A percentile compares a stretch with the other conserved stretches of the same genome.
phyloP scores from a whole-genome alignment of 345 rosid genomes.

The Xanthoceras sorbifolium region DNA sequence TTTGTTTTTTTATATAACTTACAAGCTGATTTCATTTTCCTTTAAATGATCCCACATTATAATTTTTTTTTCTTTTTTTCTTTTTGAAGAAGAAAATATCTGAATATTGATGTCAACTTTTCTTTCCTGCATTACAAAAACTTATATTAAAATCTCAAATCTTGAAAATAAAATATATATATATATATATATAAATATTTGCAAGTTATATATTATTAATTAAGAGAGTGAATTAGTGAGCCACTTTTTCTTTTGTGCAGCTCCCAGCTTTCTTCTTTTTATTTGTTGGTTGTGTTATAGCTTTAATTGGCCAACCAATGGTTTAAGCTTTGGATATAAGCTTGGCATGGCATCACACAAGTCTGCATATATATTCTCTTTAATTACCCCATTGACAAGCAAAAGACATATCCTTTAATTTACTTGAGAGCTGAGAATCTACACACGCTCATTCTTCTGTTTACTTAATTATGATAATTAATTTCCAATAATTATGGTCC shows the following conservation, averaged over 20 bases:
- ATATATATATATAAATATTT: no score
- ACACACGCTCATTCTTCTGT: conserved; percentile 7
- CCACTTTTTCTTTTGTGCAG: conserved; percentile 13
- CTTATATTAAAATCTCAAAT: no score
- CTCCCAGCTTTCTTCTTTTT: conserved; percentile 11
- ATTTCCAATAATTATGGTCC: neutral
- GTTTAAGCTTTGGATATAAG: conserved; percentile 37
- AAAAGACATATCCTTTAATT: conserved; percentile 48
- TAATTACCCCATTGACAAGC: conserved; percentile 46
- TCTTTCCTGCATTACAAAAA: no score
- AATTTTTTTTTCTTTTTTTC: neutral
- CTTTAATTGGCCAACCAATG: conserved; percentile 9
- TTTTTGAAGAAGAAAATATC: neutral
- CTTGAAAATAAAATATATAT: neutral
- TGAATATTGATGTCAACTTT: no score
- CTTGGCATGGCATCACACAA: conserved; percentile 35
- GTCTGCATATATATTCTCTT: conserved; percentile 27
- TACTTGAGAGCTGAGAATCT: conserved; percentile 32
- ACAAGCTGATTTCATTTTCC: neutral
- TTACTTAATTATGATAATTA: neutral
- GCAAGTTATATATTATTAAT: neutral
- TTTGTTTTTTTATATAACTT: neutral
- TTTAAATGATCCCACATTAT: neutral
- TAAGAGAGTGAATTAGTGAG: conserved; percentile 3
- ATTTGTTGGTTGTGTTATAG: conserved; percentile 5